phyloP scores from a whole-genome alignment of 768 basidiomycete genomes.

The Mycena galericulata region DNA sequence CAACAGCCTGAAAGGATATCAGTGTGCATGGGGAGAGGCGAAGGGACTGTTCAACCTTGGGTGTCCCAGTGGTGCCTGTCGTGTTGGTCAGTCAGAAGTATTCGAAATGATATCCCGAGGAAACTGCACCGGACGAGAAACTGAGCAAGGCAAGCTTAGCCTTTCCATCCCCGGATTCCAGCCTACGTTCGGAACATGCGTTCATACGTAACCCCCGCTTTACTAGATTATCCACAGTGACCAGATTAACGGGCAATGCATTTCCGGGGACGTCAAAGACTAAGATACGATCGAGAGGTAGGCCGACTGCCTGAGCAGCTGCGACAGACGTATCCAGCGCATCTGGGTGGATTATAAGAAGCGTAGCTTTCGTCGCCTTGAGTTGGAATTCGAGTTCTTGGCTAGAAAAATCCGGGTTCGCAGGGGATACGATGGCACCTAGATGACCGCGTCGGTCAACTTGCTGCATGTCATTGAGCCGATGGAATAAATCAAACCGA shows the following conservation, averaged over 20 bases:
- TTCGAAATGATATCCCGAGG: background rate
- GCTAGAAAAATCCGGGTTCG: conserved; percentile 68
- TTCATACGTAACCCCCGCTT: conserved; percentile 56
- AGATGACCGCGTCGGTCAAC: conserved; percentile 39
- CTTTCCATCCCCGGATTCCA: conserved; percentile 71
- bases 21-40: too few relatives aligned
- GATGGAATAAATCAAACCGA: conserved; percentile 48
- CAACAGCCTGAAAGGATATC: conserved; percentile 58
- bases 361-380: conserved; percentile 57
- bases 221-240: conserved; percentile 61
- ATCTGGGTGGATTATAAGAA: conserved; percentile 63
- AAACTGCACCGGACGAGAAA: conserved; percentile 68
- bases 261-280: conserved; percentile 52
- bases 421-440: conserved; percentile 49
- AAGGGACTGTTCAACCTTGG: conserved; percentile 61
- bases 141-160: conserved; percentile 78
- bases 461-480: background rate
- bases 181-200: conserved; percentile 57
- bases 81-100: background rate
- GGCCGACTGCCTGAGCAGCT: conserved; percentile 51
- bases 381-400: conserved; percentile 70
- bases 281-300: conserved; percentile 57
- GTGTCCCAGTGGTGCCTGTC: conserved; percentile 74
- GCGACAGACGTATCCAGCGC: conserved; percentile 54
- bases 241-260: conserved; percentile 31